Conservation (phyloP, 2,329 filamentous ascomycete genomes). For the Fusarium lyarnte region DNA sequence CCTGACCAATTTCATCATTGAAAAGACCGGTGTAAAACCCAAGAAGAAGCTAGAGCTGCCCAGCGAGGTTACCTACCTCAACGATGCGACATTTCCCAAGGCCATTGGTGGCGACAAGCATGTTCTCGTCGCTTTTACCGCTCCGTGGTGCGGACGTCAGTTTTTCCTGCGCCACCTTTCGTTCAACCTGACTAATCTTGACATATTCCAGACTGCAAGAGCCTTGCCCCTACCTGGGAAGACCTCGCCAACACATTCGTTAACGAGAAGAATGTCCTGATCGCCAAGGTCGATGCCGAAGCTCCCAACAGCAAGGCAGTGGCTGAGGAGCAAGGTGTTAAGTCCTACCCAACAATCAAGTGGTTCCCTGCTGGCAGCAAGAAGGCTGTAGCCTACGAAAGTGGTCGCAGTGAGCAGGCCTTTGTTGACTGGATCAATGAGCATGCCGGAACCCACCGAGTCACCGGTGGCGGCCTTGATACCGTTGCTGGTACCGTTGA, state of each 20-base stretch:
- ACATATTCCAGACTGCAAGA: slow-evolving; percentile 85
- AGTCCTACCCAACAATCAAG: slow-evolving; percentile 96
- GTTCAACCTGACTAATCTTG: slow-evolving; percentile 10
- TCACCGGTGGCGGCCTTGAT: slow-evolving; percentile 82
- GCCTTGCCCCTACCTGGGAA: slow-evolving; percentile 90
- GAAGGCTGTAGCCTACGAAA: slow-evolving; percentile 75
- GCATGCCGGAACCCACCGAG: slow-evolving; percentile 87
- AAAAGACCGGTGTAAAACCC: slow-evolving; percentile 86
- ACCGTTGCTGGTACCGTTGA: slow-evolving; percentile 83
- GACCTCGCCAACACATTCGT: slow-evolving; percentile 83
- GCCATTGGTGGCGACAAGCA: slow-evolving; percentile 85
- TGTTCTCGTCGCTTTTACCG: slow-evolving; percentile 95
- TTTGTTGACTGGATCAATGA: slow-evolving; percentile 86
- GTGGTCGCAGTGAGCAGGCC: slow-evolving; percentile 79
- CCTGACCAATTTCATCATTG: slow-evolving; percentile 79
- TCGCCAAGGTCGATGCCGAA: slow-evolving; percentile 97
- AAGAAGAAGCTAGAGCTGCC: slow-evolving; percentile 79
- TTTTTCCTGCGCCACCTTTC: slow-evolving; percentile 43
- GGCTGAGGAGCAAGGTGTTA: slow-evolving; percentile 79
- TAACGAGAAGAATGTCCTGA: slow-evolving; percentile 79
- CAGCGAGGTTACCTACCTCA: slow-evolving; percentile 82
- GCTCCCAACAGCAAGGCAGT: slow-evolving; percentile 83
- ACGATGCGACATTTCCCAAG: slow-evolving; percentile 79
- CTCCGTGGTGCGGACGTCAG: slow-evolving; percentile 98
- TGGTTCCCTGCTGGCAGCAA: slow-evolving; percentile 91